Conservation (phyloP, 805 yeast species). For the Zygoascus ofunaensis region DNA sequence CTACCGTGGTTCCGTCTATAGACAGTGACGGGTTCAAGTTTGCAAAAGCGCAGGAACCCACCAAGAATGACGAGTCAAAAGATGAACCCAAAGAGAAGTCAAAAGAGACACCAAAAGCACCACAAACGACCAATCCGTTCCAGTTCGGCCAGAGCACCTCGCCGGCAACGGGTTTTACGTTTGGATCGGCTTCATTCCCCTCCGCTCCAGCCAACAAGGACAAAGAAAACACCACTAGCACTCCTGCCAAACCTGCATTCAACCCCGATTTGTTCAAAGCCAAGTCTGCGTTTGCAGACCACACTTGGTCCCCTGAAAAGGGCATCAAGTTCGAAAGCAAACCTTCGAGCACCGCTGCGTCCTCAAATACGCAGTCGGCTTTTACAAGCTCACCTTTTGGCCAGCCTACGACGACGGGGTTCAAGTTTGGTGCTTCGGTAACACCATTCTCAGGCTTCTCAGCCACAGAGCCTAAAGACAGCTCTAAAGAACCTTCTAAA, state of each 20-base stretch:
- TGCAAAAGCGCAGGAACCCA: too few species aligned
- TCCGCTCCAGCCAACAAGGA: background rate
- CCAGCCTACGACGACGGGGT: slow-evolving; percentile 2
- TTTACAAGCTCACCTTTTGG: background rate
- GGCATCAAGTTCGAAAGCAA: slow-evolving; percentile 22
- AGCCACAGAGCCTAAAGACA: background rate
- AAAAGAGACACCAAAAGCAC: too few species aligned
- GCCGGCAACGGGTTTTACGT: background rate
- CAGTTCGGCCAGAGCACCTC: slow-evolving; percentile 1
- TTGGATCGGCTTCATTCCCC: too few species aligned
- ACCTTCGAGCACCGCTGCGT: background rate
- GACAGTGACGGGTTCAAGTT: background rate
- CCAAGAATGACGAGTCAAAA: too few species aligned
- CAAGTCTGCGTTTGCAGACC: slow-evolving; percentile 7
- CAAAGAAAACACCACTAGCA: background rate
- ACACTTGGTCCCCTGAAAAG: slow-evolving; percentile 27
- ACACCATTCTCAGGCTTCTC: background rate
- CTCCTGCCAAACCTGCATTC: slow-evolving; percentile 1
- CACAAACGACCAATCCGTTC: background rate
- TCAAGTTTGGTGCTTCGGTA: slow-evolving; percentile 6
- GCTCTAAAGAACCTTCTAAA: background rate
- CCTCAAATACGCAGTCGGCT: slow-evolving; percentile 8
- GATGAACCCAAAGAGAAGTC: too few species aligned
- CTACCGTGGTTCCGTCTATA: background rate
- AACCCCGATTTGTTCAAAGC: background rate